Percentiles rank a stretch among this genome's conserved stretches.
Evolutionary conservation across 495 filamentous ascomycete species (phyloP).

Genomic region (Penicillium samsonianum): DNA sequence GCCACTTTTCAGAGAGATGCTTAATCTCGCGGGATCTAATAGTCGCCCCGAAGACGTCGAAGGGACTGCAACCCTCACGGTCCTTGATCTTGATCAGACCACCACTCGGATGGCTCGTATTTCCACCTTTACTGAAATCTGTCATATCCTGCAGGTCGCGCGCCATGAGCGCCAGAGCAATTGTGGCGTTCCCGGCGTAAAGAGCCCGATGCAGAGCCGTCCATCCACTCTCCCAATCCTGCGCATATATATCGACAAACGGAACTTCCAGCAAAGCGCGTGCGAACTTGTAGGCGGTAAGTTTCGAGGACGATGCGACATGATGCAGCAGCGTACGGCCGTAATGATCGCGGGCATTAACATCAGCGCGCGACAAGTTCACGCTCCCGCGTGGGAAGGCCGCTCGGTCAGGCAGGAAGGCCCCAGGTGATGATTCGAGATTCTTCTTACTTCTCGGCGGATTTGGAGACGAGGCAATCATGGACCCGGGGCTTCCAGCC

Average conservation of each 20-base stretch:
- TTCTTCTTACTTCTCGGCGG: conserved; percentile 43
- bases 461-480: conserved; percentile 51
- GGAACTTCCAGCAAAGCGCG: conserved; percentile 76
- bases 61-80: conserved; percentile 88
- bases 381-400: conserved; percentile 18
- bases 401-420: conserved; percentile 29
- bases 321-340: conserved; percentile 86
- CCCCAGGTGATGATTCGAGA: conserved; percentile 33
- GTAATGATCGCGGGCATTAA: conserved; percentile 77
- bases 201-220: conserved; percentile 90
- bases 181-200: conserved; percentile 87
- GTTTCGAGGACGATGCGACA: conserved; percentile 71
- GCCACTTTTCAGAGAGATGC: conserved; percentile 28
- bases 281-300: conserved; percentile 70
- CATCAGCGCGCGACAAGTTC: conserved; percentile 63
- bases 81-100: conserved; percentile 93
- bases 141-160: conserved; percentile 69
- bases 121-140: conserved; percentile 47
- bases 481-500: conserved; percentile 50
- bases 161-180: conserved; percentile 76
- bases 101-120: conserved; percentile 50
- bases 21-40: conserved; percentile 62
- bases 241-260: conserved; percentile 78
- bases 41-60: conserved; percentile 84
- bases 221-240: conserved; percentile 94